Evolutionary conservation across 2,329 filamentous ascomycete genomes (phyloP).

Genomic region (Zymoseptoria tritici): DNA sequence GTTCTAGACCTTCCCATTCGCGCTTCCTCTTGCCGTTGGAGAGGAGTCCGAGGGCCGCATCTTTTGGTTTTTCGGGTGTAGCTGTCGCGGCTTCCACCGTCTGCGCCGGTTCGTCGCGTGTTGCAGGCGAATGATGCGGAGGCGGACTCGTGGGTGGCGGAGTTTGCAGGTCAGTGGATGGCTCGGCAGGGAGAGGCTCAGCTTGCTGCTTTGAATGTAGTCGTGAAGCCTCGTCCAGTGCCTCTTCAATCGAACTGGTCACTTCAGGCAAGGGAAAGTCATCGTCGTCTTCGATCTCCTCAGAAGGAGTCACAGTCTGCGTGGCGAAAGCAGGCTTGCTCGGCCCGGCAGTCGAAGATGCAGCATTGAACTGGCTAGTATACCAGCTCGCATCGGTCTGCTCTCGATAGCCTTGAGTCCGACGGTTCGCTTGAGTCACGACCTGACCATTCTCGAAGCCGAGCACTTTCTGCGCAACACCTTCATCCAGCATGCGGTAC

Average conservation of each 20-base stretch:
- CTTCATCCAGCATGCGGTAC: slow-evolving; percentile 80
- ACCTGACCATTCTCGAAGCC: slow-evolving; percentile 56
- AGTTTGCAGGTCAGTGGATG: slow-evolving; percentile 7
- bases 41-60: not conserved
- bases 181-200: not conserved
- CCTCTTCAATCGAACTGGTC: slow-evolving; percentile 30
- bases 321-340: slow-evolving; percentile 11
- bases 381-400: slow-evolving; percentile 82
- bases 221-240: slow-evolving; percentile 17
- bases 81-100: not conserved
- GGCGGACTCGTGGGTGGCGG: slow-evolving; percentile 13
- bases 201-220: not conserved
- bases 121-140: not conserved
- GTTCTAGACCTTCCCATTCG: slow-evolving; percentile 5
- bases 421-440: slow-evolving; percentile 57
- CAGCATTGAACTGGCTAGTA: slow-evolving; percentile 53
- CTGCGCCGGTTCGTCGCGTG: slow-evolving; percentile 1
- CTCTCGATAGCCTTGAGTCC: slow-evolving; percentile 62
- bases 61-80: not conserved
- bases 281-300: slow-evolving; percentile 25
- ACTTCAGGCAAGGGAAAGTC: slow-evolving; percentile 25
- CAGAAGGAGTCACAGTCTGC: slow-evolving; percentile 28
- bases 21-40: slow-evolving; percentile 24
- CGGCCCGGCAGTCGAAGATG: not conserved
- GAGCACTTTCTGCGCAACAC: slow-evolving; percentile 71